Percentiles rank a stretch among this genome's conserved stretches.
Conservation (phyloP, 164 flowering plant genomes). For the Magnolia kwangsiensis region DNA sequence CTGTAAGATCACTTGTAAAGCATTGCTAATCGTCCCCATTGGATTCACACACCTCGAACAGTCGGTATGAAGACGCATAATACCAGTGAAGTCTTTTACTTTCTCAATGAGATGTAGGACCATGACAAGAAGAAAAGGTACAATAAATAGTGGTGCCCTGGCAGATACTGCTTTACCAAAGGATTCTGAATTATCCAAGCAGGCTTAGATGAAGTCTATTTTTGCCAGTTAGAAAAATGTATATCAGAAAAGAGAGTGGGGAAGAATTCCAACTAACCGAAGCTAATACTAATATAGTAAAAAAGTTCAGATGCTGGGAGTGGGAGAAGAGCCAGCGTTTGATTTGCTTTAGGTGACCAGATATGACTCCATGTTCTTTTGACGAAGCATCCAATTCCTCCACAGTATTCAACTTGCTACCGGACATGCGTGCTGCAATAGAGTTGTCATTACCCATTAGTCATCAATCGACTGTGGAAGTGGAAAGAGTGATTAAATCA, state of each 20-base stretch:
- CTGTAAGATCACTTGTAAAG: too few relatives aligned
- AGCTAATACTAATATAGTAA: slow-evolving; percentile 82
- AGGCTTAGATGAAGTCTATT: background rate
- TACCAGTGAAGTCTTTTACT: too few relatives aligned
- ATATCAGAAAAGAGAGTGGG: slow-evolving; percentile 3
- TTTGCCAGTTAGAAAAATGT: background rate
- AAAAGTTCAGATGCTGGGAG: slow-evolving; percentile 85
- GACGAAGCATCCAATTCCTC: slow-evolving; percentile 66
- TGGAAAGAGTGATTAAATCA: background rate
- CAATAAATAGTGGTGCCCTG: too few relatives aligned
- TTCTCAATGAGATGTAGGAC: too few relatives aligned
- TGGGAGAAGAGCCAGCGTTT: slow-evolving; percentile 76
- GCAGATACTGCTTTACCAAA: too few relatives aligned
- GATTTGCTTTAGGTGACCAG: slow-evolving; percentile 34
- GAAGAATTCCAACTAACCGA: slow-evolving; percentile 56
- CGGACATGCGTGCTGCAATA: slow-evolving; percentile 67
- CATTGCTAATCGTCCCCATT: too few relatives aligned
- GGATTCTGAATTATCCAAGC: background rate
- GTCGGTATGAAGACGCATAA: too few relatives aligned
- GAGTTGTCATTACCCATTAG: background rate
- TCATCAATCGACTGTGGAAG: background rate
- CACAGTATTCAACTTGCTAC: slow-evolving; percentile 55
- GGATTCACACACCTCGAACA: too few relatives aligned
- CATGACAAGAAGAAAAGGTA: too few relatives aligned
- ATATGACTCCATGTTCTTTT: slow-evolving; percentile 46